Conservation (phyloP, 2,329 filamentous ascomycete species). For the Aspergillus sergii region DNA sequence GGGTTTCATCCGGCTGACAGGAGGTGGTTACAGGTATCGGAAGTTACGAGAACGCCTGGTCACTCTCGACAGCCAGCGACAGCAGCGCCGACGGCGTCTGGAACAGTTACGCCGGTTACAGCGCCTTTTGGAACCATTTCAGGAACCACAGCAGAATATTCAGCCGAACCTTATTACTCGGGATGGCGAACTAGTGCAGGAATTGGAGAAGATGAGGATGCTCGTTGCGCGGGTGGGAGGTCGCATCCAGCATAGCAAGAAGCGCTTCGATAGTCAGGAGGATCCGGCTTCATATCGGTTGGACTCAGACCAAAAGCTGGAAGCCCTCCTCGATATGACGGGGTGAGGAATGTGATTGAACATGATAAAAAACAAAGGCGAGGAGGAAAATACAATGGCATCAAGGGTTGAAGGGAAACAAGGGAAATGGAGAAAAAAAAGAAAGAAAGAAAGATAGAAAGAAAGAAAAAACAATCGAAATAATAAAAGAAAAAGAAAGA, state of each 20-base stretch:
- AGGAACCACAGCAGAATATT: constrained; percentile 52
- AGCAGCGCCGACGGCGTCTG: constrained; percentile 49
- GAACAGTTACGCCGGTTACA: constrained; percentile 51
- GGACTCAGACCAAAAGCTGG: constrained; percentile 37
- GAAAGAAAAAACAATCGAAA: background rate
- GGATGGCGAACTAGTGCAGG: constrained; percentile 53
- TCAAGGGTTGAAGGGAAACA: too few relatives aligned
- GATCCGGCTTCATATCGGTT: constrained; percentile 26
- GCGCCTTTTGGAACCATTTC: constrained; percentile 52
- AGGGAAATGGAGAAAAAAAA: background rate
- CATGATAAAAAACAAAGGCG: background rate
- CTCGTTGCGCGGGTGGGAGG: constrained; percentile 47
- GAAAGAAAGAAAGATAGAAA: background rate
- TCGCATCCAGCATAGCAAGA: constrained; percentile 36
- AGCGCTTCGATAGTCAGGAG: constrained; percentile 17
- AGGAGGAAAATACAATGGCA: background rate
- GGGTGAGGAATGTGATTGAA: constrained; percentile 21
- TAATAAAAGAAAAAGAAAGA: background rate
- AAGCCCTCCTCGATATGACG: constrained; percentile 42
- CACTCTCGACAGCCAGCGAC: constrained; percentile 48
- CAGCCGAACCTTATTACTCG: constrained; percentile 58
- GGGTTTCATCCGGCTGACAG: constrained; percentile 26
- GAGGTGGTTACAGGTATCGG: constrained; percentile 39
- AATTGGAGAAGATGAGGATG: constrained; percentile 54
- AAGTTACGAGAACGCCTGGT: constrained; percentile 47